Evolutionary conservation across 1,139 yeast species (phyloP).

Genomic region (Hansenula sp.): DNA sequence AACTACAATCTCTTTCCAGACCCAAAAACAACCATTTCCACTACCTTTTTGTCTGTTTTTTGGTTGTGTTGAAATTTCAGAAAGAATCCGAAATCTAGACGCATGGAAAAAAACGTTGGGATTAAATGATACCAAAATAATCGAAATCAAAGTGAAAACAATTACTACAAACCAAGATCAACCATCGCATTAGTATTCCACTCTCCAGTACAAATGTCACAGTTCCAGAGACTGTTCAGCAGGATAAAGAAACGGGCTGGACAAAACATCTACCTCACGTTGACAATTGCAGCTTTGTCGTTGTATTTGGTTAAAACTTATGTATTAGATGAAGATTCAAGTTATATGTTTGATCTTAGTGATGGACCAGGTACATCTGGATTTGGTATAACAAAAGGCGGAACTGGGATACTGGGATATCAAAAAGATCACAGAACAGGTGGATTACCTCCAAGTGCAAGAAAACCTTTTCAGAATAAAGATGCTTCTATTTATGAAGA

Average conservation of each 20-base stretch:
- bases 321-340: background rate
- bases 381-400: constrained; percentile 22
- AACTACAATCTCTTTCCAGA: no score
- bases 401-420: constrained; percentile 20
- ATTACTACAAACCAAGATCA: no score
- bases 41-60: no score
- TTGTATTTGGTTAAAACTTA: background rate
- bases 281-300: background rate
- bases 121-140: no score
- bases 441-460: constrained; percentile 20
- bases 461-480: constrained; percentile 9
- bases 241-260: background rate
- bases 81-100: no score
- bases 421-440: constrained; percentile 17
- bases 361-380: constrained; percentile 20
- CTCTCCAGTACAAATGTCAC: no score
- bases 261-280: background rate
- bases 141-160: no score
- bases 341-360: constrained; percentile 12
- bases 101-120: no score
- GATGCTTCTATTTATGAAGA: constrained; percentile 11
- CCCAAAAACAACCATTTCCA: no score
- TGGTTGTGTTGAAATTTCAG: no score
- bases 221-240: background rate
- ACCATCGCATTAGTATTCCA: no score